A percentile compares a stretch with the other conserved stretches of the same genome.
phyloP scores from a whole-genome alignment of 805 yeast genomes.

The Candida parachauliodes region DNA sequence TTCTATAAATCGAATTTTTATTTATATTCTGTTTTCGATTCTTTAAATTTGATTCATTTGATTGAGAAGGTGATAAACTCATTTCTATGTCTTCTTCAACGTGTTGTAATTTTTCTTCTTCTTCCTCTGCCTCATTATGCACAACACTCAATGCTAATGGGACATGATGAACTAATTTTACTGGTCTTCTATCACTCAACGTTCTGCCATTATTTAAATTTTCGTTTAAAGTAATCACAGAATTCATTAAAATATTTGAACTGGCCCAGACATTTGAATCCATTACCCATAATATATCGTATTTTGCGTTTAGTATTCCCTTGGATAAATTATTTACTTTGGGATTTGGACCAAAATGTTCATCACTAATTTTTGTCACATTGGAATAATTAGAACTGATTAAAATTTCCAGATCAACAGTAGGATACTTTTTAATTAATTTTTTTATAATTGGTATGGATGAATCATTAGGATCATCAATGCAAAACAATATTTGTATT shows the following conservation, averaged over 20 bases:
- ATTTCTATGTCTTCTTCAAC: constrained; percentile 12
- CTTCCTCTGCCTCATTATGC: constrained; percentile 1
- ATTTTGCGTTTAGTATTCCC: constrained; percentile 64
- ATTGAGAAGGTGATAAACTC: constrained; percentile 16
- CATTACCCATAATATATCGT: constrained; percentile 78
- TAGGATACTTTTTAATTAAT: constrained; percentile 51
- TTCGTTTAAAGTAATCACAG: constrained; percentile 49
- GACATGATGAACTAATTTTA: constrained; percentile 75
- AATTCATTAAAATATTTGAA: constrained; percentile 59
- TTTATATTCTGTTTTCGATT: background rate
- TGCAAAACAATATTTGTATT: constrained; percentile 73
- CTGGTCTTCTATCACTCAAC: constrained; percentile 28
- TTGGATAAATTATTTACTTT: constrained; percentile 84
- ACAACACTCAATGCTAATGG: constrained; percentile 57
- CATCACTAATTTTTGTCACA: constrained; percentile 28
- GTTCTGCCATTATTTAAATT: constrained; percentile 51
- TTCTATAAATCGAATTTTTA: background rate
- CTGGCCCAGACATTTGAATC: constrained; percentile 83
- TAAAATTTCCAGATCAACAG: constrained; percentile 55
- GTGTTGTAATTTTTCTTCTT: no score
- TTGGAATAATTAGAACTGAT: constrained; percentile 25
- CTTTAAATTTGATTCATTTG: constrained; percentile 9
- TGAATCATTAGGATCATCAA: constrained; percentile 61
- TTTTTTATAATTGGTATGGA: constrained; percentile 54
- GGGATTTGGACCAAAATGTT: constrained; percentile 78